A percentile compares a stretch with the other conserved stretches of the same genome.
Evolutionary conservation across 768 basidiomycete species (phyloP).

Genomic region (Trametopsis cervina): DNA sequence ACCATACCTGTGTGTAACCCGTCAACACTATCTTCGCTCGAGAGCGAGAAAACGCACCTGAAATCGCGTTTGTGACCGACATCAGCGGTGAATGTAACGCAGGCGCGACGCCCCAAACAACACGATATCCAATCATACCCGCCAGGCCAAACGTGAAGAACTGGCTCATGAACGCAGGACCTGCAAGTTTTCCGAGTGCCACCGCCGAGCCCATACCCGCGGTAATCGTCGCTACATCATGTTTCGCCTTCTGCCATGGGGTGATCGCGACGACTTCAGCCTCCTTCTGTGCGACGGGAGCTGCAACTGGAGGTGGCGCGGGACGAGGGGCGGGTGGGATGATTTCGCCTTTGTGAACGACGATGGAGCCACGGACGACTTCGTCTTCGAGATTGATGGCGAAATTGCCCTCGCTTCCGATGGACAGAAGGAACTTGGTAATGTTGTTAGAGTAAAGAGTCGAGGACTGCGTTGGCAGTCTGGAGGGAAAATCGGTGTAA

Average conservation of each 20-base stretch:
- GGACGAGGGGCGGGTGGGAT: slow-evolving; percentile 64
- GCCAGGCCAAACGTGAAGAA: slow-evolving; percentile 89
- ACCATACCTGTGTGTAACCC: slow-evolving; percentile 46
- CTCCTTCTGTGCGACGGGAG: slow-evolving; percentile 41
- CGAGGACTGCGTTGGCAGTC: slow-evolving; percentile 83
- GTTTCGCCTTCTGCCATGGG: slow-evolving; percentile 77
- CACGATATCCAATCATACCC: slow-evolving; percentile 79
- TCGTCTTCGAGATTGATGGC: slow-evolving; percentile 72
- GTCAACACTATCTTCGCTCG: neutral
- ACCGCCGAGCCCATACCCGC: slow-evolving; percentile 69
- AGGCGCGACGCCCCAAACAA: slow-evolving; percentile 86
- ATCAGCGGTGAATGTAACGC: slow-evolving; percentile 86
- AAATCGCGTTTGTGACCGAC: slow-evolving; percentile 88
- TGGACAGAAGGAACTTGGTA: slow-evolving; percentile 80
- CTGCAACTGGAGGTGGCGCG: slow-evolving; percentile 46
- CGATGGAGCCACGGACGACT: slow-evolving; percentile 75
- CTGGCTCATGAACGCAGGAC: slow-evolving; percentile 79
- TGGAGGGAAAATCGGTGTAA: slow-evolving; percentile 81
- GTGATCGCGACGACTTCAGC: slow-evolving; percentile 54
- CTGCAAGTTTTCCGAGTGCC: slow-evolving; percentile 73
- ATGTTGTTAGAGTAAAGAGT: slow-evolving; percentile 90
- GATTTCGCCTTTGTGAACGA: slow-evolving; percentile 59
- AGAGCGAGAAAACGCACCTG: slow-evolving; percentile 40
- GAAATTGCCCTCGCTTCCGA: slow-evolving; percentile 56
- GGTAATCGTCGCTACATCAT: slow-evolving; percentile 69